Base-by-base conservation (phyloP, 805 yeast species). In the Nakazawaea sp. region DNA sequence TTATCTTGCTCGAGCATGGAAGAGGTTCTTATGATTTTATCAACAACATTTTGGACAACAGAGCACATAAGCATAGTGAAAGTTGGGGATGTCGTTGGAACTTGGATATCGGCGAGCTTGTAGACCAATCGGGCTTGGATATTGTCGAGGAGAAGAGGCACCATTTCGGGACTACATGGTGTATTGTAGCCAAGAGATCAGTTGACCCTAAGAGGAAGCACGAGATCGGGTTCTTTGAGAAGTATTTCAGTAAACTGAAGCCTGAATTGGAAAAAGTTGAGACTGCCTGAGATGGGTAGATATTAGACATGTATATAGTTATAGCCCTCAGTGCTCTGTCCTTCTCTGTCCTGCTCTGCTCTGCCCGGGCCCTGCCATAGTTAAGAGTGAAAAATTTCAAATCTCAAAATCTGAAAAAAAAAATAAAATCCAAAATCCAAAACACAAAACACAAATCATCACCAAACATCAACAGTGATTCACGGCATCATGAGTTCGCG, bases 31-130 rank as follows among this genome's bases (percentile, higher is more conserved):
- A 79, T 64, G 81, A 77, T 36, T 75, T 80, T 36, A 72, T 92
- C 46, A 92, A 92, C 59, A 71, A 75, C 20, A 76, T 82, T 39
- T 65, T 92, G 56, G 97, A 92, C 56, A 74, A 75, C 43, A 69
- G 92, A 44, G 89, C 96, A 3, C 88, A 77, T 43, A 74, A 76
- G 47, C 80, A 96, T 59, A 74, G 89, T 62, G 75, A 81, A 42
- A 77, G 81, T 3, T 92, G 97, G 97, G 98, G 96, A 1, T 92
- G 98, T 59, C 68, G 97, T 52, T 92, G 97, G 97, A 92, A 92
- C 54, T 64, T 92, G 45, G 97, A 92, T 53, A 85, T 92, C 46
- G 95, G 89, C 18, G 94, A 82, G 48, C 67, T 92, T 28, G 70
- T 92, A 19, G 89, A 83, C 53, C 78, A 77, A 41, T 79, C 95